Evolutionary conservation across 2,329 filamentous ascomycete species (phyloP), one percentile per base, ranked within the genome.

Genomic region (Claviceps sp.): DNA sequence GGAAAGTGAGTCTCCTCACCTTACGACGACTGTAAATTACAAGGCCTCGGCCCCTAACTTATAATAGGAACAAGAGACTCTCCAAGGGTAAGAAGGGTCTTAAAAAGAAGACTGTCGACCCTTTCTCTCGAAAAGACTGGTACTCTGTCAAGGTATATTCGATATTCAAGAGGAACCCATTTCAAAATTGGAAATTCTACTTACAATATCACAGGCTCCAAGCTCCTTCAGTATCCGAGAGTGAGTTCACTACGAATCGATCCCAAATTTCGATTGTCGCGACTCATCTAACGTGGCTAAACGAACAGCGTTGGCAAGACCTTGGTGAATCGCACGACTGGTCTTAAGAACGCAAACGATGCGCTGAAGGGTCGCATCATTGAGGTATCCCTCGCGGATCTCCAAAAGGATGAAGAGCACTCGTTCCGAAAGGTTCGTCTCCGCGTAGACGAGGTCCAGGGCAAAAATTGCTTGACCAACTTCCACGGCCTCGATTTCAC

Each of bases 401-500:
- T 98, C 61, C 93, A 98, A 79, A 97, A 96, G 79, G 93, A 98
- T 72, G 93, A 98, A 81, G 93, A 97, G 77, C 93, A 98, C 76
- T 83, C 93, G 56, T 98, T 97, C 87, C 91, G 93, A 78, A 98
- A 98, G 83, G 81, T 98, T 72, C 95, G 95, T 82, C 89, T 98
- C 71, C 85, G 93, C 62, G 88, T 97, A 67, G 93, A 98, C 70
- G 93, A 98, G 78, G 84, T 98, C 60, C 93, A 98, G 79, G 93
- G 93, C 81, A 96, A 96, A 85, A 97, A 95, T 85, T 97, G 93
- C 80, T 78, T 98, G 75, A 97, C 93, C 81, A 96, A 96, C 85
- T 98, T 98, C 86, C 90, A 98, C 84, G 93, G 93, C 65, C 84
- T 98, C 72, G 93, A 98, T 79, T 97, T 98, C 86, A 98, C 93